Evolutionary conservation across 139 green algal genomes (phyloP), one percentile per base, ranked within the genome.

Genomic region (Coelastrella sp.): DNA sequence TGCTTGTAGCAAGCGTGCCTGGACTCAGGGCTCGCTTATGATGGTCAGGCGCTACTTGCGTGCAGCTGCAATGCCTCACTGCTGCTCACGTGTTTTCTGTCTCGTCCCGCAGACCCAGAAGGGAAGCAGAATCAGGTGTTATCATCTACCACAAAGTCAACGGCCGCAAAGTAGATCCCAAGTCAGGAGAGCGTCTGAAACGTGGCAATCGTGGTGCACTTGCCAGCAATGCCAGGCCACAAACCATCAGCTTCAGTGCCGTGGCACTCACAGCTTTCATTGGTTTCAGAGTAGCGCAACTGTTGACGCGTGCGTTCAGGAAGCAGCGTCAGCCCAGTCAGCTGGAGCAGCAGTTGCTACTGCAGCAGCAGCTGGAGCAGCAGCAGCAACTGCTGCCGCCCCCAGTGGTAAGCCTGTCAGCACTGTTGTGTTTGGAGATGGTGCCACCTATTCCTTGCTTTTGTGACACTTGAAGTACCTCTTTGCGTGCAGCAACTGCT

Each of bases 81-180:
- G 61, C 11, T n/a, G n/a, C n/a, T n/a, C n/a, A n/a, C n/a, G n/a
- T n/a, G 61, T 71, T 71, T 10, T 71, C 11, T 71, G 8, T 71
- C 61, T 71, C 61, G 8, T 3, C 78, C 16, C 71, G 78, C 54
- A 88, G 83, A 17, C 83, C 83, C 5, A 73, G 85, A 60, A 22
- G 73, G 8, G 73, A 57, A 47, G 16, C 19, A 47, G 61, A 60
- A 59, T 73, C 73, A 65, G 74, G 59, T 57, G 57, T 90, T 20
- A 8, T 83, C 14, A 60, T 90, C 5, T 90, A 90, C 58, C 73
- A 83, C n/a, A 90, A 90, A 61, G 59, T 75, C 22, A 90, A 90
- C 57, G 16, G 73, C 60, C 54, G 19, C 5, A 11, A 84, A 14
- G 22, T 90, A 10, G 73, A 90, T 68, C 73, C 85, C 57, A 75